Base-by-base conservation (phyloP, 2,329 filamentous ascomycete genomes). In the Penicillium sp. region DNA sequence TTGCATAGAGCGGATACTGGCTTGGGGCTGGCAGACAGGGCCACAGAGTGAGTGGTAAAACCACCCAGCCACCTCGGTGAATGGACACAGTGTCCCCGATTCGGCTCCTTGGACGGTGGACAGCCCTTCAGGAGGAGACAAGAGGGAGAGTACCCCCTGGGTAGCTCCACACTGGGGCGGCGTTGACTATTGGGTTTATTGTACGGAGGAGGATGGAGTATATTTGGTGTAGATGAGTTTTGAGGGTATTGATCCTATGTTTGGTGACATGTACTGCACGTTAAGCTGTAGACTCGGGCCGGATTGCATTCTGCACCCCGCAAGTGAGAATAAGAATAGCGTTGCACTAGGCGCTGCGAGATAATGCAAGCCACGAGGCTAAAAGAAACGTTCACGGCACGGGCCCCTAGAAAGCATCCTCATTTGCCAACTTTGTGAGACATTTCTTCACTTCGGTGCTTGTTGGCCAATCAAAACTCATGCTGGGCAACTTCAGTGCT, bases 271-370 rank as follows among this genome's bases (percentile, higher is more conserved):
- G 24, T 3, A 24, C 15, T 25, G 41, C 39, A 44, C 40, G 40
- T 40, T 46, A 41, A 4, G 25, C n/a, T 31, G n/a, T 31, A 51
- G 37, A 38, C 15, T 15, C 32, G 41, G 32, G 10, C 38, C 13
- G 10, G 18, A 24, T 37, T 42, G 54, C 40, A 44, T n/a, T 46
- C 52, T 57, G 54, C 52, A 60, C 53, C 49, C 53, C 52, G 43
- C 29, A 52, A 39, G 25, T 25, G 6, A 39, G 28, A 13, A 47
- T 44, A 28, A 39, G 28, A 13, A 47, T 44, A 28, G 32, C 13
- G 25, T 33, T 41, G 46, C 54, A 45, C 47, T 28, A 15, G 39
- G 46, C 13, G 37, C 47, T 56, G 56, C 57, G 44, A 57, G 57
- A 59, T 56, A 50, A 54, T 54, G 54, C 52, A 47, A 29, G 37